Base-by-base conservation (phyloP, 2,329 filamentous ascomycete species). In the Aureobasidium vineae region DNA sequence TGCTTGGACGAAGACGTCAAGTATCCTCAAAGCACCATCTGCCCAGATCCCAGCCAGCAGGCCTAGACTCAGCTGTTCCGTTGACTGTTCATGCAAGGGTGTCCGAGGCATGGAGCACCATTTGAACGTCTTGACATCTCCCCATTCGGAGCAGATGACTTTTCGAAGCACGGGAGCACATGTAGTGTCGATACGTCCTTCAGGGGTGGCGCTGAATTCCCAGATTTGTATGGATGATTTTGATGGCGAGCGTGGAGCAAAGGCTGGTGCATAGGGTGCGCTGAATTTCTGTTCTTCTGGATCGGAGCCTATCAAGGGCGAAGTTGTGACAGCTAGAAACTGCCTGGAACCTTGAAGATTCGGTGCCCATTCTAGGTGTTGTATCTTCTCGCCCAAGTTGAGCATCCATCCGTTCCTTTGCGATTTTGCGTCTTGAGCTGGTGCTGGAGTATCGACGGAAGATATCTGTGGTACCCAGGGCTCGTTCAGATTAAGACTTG, bases 171-270 rank as follows among this genome's bases (percentile, higher is more conserved):
- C 72, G 3, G 86, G 85, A 19, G 77, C 70, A 10, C 67, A 70
- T 0, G 70, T 72, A 69, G 78, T 77, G 70, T 85, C 79, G 7
- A 86, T 73, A 2, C 73, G 75, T 16, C 77, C 76, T 19, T 70
- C 66, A 11, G 57, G 75, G 3, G 79, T 77, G 43, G 77, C 75
- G 16, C 28, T 4, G 70, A 88, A 84, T 6, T 81, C 77, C 86
- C 86, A 88, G 7, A 88, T 81, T 69, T 88, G 85, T 38, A 88
- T 79, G 2, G 80, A 80, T 16, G 81, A 79, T 19, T 81, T 79
- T 68, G 80, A 82, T 19, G 79, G 75, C 7, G 77, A 73, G 5
- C 82, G 81, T 11, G 84, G 78, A 19, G 77, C 77, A 71, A 86
- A 86, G 5, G 84, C 79, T 21, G 83, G 80, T 8, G 80, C 76